Conservation (phyloP, 2,329 filamentous ascomycete genomes). For the Huntiella decipiens region DNA sequence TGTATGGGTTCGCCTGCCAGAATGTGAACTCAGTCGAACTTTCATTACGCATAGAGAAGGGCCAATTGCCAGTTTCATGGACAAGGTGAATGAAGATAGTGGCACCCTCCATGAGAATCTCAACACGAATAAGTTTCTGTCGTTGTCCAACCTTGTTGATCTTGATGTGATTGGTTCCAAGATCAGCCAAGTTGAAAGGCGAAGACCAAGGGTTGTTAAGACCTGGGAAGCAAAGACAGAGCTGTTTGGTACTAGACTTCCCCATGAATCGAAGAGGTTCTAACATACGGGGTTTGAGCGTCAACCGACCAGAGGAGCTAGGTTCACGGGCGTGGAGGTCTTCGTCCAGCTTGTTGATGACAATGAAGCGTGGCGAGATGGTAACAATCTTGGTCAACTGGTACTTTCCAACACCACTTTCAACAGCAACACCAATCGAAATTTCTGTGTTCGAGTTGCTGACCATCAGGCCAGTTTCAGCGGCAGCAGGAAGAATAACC, state of each 20-base stretch:
- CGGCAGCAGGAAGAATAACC: constrained; percentile 53
- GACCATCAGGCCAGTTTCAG: neutral
- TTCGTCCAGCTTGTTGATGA: constrained; percentile 83
- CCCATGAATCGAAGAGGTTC: constrained; percentile 81
- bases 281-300: constrained; percentile 57
- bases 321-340: constrained; percentile 81
- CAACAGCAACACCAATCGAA: constrained; percentile 73
- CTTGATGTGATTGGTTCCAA: constrained; percentile 85
- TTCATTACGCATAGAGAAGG: constrained; percentile 96
- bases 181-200: constrained; percentile 89
- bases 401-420: constrained; percentile 90
- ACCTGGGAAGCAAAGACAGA: constrained; percentile 82
- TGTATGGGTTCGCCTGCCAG: constrained; percentile 81
- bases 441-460: constrained; percentile 48
- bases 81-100: constrained; percentile 87
- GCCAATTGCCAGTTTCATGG: constrained; percentile 87
- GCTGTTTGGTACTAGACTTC: constrained; percentile 63
- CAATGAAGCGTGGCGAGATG: constrained; percentile 74
- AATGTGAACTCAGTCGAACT: constrained; percentile 94
- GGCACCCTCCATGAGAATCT: constrained; percentile 79
- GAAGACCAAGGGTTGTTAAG: constrained; percentile 96
- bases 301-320: constrained; percentile 70
- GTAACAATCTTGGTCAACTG: constrained; percentile 94
- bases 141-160: constrained; percentile 77
- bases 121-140: constrained; percentile 70